Evolutionary conservation across 495 filamentous ascomycete species (phyloP), one percentile per base, ranked within the genome.

Genomic region (Penicillium lividum): DNA sequence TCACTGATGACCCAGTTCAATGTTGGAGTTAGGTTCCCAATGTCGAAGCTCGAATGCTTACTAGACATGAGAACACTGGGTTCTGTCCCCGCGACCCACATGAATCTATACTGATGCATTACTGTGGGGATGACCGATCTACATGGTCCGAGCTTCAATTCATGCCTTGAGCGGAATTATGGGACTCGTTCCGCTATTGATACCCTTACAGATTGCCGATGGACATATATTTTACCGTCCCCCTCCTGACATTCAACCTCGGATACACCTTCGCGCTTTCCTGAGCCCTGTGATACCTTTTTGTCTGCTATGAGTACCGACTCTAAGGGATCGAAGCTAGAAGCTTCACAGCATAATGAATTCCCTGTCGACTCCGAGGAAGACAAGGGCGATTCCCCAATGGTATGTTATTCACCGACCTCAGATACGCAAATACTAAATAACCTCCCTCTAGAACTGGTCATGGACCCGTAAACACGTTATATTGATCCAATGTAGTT

Each of bases 401-500:
- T 50, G n/a, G 47, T 50, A 33, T 7, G 47, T 50, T 4, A 7
- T 50, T 16, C 28, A n/a, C 13, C 13, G 7, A n/a, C 3, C 6
- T n/a, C 13, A 40, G 15, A 16, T 16, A 15, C 15, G 1, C 0
- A 18, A 10, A 27, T 47, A n/a, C 45, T 47, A 9, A 47, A 18
- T 2, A 34, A 7, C 2, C 6, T 15, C 8, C 10, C 31, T 34
- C 33, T 16, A 52, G 49, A 4, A 38, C 1, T 52, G 49, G 49
- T 6, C 49, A 0, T 52, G 29, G 29, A 16, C 40, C n/a, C 29
- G 49, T 5, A 52, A 52, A 15, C 49, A 52, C 13, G 31, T 52
- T 36, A 52, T 52, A 11, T 25, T 52, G 13, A 16, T 52, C 5
- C 49, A 52, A 52, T 52, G 31, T 18, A 30, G 10, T n/a, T 40